These are phyloP conservation scores for Cerioporus squamosus DNA, from an alignment of 1,284 basidiomycete species.

Conservation along the genomic window DNA sequence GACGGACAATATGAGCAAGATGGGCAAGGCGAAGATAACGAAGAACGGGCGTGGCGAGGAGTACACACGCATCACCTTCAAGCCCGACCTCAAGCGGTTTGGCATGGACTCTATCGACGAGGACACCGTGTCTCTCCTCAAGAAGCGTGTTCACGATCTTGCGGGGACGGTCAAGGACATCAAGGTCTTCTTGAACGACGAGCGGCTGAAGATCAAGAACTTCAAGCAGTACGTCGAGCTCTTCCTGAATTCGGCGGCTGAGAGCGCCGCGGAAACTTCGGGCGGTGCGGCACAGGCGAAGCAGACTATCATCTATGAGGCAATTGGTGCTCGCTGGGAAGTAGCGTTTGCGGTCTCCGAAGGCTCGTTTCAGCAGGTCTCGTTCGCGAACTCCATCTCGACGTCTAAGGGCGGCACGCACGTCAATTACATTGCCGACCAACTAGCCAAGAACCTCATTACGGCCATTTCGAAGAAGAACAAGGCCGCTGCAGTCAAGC, in stretches of 20 bases:
- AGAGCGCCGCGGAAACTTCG: conserved; percentile 65
- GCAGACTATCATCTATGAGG: conserved; percentile 84
- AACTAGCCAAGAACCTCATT: conserved; percentile 86
- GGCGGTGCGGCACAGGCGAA: conserved; percentile 81
- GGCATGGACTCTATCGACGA: conserved; percentile 93
- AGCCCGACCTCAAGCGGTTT: conserved; percentile 91
- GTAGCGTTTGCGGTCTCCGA: conserved; percentile 95
- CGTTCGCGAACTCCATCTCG: conserved; percentile 98
- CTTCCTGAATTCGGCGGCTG: conserved; percentile 80
- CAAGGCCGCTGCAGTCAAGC: conserved; percentile 91
- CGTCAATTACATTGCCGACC: conserved; percentile 87
- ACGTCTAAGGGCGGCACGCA: conserved; percentile 98
- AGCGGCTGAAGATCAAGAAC: conserved; percentile 90
- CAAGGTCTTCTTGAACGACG: conserved; percentile 94
- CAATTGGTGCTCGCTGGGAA: conserved; percentile 88
- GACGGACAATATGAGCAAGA: conserved; percentile 91
- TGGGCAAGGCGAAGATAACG: conserved; percentile 90
- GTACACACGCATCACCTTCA: conserved; percentile 95
- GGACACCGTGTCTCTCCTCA: conserved; percentile 88
- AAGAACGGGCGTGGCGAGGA: conserved; percentile 89
- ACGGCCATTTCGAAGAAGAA: conserved; percentile 94
- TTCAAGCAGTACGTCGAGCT: conserved; percentile 99
- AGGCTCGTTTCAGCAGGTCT: conserved; percentile 91
- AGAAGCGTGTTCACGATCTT: conserved; percentile 97
- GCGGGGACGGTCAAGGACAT: conserved; percentile 94